These are phyloP conservation scores for Wallemia hederae DNA, from an alignment of 1,284 basidiomycete species.

Conservation along the genomic window DNA sequence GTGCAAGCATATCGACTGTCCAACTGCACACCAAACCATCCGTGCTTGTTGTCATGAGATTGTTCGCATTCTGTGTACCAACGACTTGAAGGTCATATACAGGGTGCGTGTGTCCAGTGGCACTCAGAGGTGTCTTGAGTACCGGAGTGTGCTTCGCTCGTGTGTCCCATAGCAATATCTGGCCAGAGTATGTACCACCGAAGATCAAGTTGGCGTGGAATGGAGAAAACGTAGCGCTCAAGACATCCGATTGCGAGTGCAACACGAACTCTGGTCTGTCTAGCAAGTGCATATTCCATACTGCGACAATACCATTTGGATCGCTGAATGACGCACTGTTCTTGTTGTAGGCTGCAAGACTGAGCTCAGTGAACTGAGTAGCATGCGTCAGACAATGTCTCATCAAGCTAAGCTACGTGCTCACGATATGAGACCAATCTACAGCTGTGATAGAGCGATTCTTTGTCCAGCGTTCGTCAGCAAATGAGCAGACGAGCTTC, in stretches of 20 bases:
- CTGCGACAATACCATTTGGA: constrained; percentile 80
- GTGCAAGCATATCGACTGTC: constrained; percentile 92
- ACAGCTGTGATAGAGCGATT: constrained; percentile 81
- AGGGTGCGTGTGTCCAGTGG: constrained; percentile 86
- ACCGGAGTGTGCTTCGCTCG: constrained; percentile 81
- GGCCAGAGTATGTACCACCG: constrained; percentile 91
- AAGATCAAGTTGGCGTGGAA: constrained; percentile 93
- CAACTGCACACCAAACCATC: constrained; percentile 92
- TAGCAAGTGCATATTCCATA: constrained; percentile 86
- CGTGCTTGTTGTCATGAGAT: constrained; percentile 76
- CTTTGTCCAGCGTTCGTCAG: constrained; percentile 57
- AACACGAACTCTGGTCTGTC: constrained; percentile 94
- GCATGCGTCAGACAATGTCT: not conserved
- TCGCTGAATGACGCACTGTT: constrained; percentile 68
- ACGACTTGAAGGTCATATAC: constrained; percentile 94
- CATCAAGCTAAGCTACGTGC: constrained; percentile 4
- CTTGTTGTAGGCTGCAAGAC: constrained; percentile 85
- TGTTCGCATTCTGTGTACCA: constrained; percentile 92
- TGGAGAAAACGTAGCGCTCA: constrained; percentile 83
- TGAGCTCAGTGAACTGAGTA: constrained; percentile 67
- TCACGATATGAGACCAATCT: constrained; percentile 86
- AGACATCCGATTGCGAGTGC: constrained; percentile 88
- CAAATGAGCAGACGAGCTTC: constrained; percentile 63
- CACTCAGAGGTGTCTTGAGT: constrained; percentile 78
- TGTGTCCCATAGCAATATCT: constrained; percentile 97